Evolutionary conservation across 768 basidiomycete genomes (phyloP).

Genomic region (Chiua virens): DNA sequence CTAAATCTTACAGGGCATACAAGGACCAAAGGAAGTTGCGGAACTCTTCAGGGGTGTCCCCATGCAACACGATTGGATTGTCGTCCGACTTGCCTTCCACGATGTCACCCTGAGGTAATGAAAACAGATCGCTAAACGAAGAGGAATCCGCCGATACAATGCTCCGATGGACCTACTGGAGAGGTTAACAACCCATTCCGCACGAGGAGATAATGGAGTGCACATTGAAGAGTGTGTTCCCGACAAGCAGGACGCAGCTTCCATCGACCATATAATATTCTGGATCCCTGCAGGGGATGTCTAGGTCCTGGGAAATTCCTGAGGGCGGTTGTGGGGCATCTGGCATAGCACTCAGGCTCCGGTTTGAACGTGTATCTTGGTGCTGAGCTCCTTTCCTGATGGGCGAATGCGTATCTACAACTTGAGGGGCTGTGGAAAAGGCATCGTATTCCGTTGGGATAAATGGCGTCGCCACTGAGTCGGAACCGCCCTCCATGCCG

Average conservation of each 20-base stretch:
- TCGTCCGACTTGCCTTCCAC: constrained; percentile 63
- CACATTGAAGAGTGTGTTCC: constrained; percentile 69
- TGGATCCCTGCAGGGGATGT: constrained; percentile 39
- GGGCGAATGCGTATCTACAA: constrained; percentile 5
- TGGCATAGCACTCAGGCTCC: neutral
- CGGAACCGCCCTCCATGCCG: constrained; percentile 19
- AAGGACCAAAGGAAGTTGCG: constrained; percentile 72
- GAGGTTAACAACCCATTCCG: neutral
- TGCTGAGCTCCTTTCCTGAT: constrained; percentile 7
- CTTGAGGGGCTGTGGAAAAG: neutral
- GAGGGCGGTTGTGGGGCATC: constrained; percentile 1
- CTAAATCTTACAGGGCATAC: constrained; percentile 68
- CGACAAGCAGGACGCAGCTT: constrained; percentile 63
- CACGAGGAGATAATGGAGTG: constrained; percentile 19
- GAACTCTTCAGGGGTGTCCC: constrained; percentile 67
- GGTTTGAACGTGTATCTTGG: constrained; percentile 9
- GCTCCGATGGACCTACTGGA: constrained; percentile 53
- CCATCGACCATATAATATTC: constrained; percentile 67
- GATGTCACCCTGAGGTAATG: constrained; percentile 56
- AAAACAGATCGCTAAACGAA: constrained; percentile 65
- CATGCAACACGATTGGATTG: constrained; percentile 60
- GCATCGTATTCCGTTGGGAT: constrained; percentile 22
- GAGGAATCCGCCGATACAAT: constrained; percentile 63
- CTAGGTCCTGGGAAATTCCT: constrained; percentile 7
- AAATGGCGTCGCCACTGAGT: constrained; percentile 14